Percentiles rank a stretch among this genome's conserved stretches.
Evolutionary conservation across 2,329 filamentous ascomycete species (phyloP).

Genomic region (Fusarium tanahbumbuense): DNA sequence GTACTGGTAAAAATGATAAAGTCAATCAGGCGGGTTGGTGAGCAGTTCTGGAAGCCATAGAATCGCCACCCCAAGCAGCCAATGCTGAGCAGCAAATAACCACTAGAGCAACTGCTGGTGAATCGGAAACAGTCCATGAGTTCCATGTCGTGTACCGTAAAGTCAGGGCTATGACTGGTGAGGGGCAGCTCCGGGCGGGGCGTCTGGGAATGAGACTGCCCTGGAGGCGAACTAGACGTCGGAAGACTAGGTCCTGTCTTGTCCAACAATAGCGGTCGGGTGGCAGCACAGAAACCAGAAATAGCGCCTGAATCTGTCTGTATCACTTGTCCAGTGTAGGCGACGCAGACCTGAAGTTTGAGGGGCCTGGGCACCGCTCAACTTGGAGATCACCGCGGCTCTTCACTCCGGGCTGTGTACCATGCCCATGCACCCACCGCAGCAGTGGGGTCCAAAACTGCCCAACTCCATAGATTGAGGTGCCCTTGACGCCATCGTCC

Average conservation of each 20-base stretch:
- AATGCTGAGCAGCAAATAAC: slow-evolving; percentile 6
- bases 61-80: slow-evolving; percentile 15
- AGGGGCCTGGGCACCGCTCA: slow-evolving; percentile 4
- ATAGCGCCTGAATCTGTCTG: neutral
- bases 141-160: slow-evolving; percentile 3
- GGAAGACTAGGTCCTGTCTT: neutral
- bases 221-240: neutral
- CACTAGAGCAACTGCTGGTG: slow-evolving; percentile 19
- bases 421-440: slow-evolving; percentile 4
- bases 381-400: neutral
- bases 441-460: slow-evolving; percentile 28
- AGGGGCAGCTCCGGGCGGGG: slow-evolving; percentile 25
- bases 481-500: slow-evolving; percentile 32
- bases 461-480: slow-evolving; percentile 18
- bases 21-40: slow-evolving; percentile 12
- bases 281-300: slow-evolving; percentile 1
- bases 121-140: slow-evolving; percentile 23
- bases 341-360: neutral
- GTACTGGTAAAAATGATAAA: neutral
- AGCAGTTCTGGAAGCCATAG: neutral
- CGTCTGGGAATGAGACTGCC: slow-evolving; percentile 7
- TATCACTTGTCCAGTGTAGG: neutral
- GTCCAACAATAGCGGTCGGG: slow-evolving; percentile 7
- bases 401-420: neutral
- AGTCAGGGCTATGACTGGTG: slow-evolving; percentile 25